A percentile compares a stretch with the other conserved stretches of the same genome.
These are phyloP conservation scores for Penicillium olsonii DNA, from an alignment of 2,329 filamentous ascomycete species.

Conservation along the genomic window DNA sequence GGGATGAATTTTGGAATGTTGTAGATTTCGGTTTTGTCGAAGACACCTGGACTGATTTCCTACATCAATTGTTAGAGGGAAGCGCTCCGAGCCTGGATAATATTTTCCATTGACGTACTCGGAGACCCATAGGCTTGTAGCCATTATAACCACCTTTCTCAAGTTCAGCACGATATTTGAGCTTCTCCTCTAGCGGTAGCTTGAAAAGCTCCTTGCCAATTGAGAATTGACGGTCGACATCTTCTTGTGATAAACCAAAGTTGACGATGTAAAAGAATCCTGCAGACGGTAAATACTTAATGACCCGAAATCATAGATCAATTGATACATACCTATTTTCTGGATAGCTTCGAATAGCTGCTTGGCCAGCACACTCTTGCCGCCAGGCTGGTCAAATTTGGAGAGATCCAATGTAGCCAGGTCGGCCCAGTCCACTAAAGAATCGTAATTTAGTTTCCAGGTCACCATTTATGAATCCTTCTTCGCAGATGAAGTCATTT, in stretches of 20 bases:
- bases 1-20: constrained; percentile 57
- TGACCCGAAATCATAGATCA: rapidly evolving
- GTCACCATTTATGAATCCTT: too few species aligned
- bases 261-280: constrained; percentile 65
- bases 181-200: constrained; percentile 57
- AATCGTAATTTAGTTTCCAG: neutral
- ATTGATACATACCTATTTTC: constrained; percentile 35
- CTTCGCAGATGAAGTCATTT: too few species aligned
- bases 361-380: constrained; percentile 53
- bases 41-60: constrained; percentile 29
- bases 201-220: constrained; percentile 59
- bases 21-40: constrained; percentile 59
- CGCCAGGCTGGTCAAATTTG: constrained; percentile 54
- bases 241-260: constrained; percentile 58
- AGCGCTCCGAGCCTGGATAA: too few species aligned
- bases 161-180: constrained; percentile 53
- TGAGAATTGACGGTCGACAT: constrained; percentile 61
- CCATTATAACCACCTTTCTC: constrained; percentile 58
- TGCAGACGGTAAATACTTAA: constrained; percentile 18
- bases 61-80: constrained; percentile 15
- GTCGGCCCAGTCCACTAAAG: constrained; percentile 50
- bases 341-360: constrained; percentile 56
- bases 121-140: constrained; percentile 48
- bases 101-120: constrained; percentile 3
- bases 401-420: constrained; percentile 58